phyloP scores from a whole-genome alignment of 805 yeast species.

The Saccharomycopsis capsularis region DNA sequence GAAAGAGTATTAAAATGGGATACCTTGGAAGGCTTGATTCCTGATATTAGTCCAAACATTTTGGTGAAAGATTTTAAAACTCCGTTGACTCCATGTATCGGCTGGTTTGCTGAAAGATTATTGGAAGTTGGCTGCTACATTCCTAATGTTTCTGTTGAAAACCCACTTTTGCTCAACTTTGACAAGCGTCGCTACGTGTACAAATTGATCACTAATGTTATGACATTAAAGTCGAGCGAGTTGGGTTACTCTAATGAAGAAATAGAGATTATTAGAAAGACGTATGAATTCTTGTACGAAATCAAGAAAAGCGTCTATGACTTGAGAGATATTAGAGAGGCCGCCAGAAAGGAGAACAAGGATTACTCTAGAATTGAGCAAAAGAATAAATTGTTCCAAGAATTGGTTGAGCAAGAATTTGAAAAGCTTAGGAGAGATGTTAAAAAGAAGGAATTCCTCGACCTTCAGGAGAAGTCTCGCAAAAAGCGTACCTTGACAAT shows the following conservation, averaged over 20 bases:
- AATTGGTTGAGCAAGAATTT: constrained; percentile 41
- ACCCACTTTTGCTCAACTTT: constrained; percentile 66
- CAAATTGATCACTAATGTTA: constrained; percentile 50
- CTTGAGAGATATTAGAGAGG: constrained; percentile 33
- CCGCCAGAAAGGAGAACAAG: constrained; percentile 38
- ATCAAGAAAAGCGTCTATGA: constrained; percentile 35
- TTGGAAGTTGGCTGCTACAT: constrained; percentile 69
- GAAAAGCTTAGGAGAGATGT: constrained; percentile 48
- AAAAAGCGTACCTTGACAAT: constrained; percentile 22
- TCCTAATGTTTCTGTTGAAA: constrained; percentile 68
- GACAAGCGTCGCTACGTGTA: constrained; percentile 72
- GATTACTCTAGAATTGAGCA: constrained; percentile 31
- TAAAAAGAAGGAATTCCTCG: constrained; percentile 35
- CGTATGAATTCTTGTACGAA: constrained; percentile 48
- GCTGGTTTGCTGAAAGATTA: constrained; percentile 82
- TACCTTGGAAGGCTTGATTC: constrained; percentile 29
- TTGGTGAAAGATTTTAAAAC: constrained; percentile 25
- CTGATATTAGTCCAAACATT: constrained; percentile 31
- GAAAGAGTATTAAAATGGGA: constrained; percentile 28
- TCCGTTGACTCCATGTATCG: constrained; percentile 74
- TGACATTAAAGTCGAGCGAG: constrained; percentile 34
- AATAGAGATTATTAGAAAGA: constrained; percentile 26
- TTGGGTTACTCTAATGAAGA: constrained; percentile 26
- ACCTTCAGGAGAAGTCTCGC: constrained; percentile 32
- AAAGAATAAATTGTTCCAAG: constrained; percentile 37